Percentiles rank a stretch among this genome's conserved stretches.
These are phyloP conservation scores for Euphrasia arctica DNA, from an alignment of 305 asterid genomes.

Conservation along the genomic window DNA sequence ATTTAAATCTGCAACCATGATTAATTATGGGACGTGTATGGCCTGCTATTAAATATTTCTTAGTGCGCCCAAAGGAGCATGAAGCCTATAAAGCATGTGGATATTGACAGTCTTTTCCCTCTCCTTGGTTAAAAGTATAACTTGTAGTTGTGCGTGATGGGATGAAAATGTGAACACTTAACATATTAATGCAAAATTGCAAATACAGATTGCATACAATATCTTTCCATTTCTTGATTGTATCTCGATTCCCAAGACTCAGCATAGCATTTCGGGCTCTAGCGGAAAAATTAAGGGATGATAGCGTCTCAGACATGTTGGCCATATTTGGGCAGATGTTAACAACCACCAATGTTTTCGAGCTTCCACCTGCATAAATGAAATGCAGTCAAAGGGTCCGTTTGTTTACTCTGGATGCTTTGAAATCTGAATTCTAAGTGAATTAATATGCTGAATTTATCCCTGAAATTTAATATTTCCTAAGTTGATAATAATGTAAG, in stretches of 20 bases:
- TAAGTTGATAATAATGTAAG: too few species aligned
- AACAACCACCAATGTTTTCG: constrained; percentile 89
- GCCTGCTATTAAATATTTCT: constrained; percentile 4
- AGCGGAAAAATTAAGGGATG: constrained; percentile 90
- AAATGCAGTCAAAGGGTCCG: constrained; percentile 9
- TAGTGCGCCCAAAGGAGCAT: constrained; percentile 15
- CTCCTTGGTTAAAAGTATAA: constrained; percentile 18
- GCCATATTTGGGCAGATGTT: constrained; percentile 70
- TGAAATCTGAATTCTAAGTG: too few species aligned
- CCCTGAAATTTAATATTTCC: too few species aligned
- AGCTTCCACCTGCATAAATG: constrained; percentile 77
- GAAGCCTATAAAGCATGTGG: constrained; percentile 18
- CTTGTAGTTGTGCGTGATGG: constrained; percentile 3
- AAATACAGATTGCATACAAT: constrained; percentile 54
- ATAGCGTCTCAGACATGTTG: constrained; percentile 73
- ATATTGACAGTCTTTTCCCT: constrained; percentile 17
- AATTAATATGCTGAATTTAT: too few species aligned
- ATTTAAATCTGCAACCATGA: constrained; percentile 1
- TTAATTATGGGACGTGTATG: constrained; percentile 20
- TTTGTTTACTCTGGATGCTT: too few species aligned
- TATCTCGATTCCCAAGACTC: constrained; percentile 97
- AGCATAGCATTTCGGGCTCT: constrained; percentile 84
- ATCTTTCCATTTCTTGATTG: constrained; percentile 97
- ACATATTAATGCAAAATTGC: constrained; percentile 15
- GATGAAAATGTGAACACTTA: constrained; percentile 10